Percentiles rank a stretch among this genome's conserved stretches.
phyloP scores from a whole-genome alignment of 768 basidiomycete genomes.

The Boletus subcaerulescens region DNA sequence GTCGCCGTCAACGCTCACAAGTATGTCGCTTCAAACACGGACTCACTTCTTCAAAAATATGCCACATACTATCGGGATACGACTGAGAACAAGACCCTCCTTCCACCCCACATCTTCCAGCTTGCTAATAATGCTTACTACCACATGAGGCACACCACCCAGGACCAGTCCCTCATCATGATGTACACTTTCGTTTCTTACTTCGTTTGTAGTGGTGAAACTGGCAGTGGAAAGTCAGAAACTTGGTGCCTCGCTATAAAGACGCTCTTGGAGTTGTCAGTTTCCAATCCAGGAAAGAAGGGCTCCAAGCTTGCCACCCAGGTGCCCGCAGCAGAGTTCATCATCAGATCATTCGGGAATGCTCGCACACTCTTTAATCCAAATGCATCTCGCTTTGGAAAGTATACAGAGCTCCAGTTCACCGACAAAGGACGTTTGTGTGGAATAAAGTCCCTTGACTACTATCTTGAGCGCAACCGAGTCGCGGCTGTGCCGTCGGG shows the following conservation, averaged over 20 bases:
- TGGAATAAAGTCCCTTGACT: conserved; percentile 94
- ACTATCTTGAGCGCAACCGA: conserved; percentile 90
- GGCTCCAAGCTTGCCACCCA: conserved; percentile 84
- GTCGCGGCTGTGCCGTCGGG: conserved; percentile 87
- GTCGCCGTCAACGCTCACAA: conserved; percentile 94
- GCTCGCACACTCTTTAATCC: conserved; percentile 90
- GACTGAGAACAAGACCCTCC: conserved; percentile 51
- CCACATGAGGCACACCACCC: conserved; percentile 90
- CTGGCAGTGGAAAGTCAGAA: conserved; percentile 92
- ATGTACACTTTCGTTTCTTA: conserved; percentile 48
- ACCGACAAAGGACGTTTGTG: conserved; percentile 84
- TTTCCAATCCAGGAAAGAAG: conserved; percentile 89
- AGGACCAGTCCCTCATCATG: conserved; percentile 88
- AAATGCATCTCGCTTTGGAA: conserved; percentile 95
- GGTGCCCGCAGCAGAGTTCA: conserved; percentile 91
- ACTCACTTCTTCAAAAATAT: conserved; percentile 82
- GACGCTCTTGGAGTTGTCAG: conserved; percentile 84
- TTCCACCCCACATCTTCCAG: conserved; percentile 90
- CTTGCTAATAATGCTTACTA: conserved; percentile 91
- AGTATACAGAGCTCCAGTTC: conserved; percentile 98
- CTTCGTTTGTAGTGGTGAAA: conserved; percentile 68
- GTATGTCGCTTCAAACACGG: conserved; percentile 79
- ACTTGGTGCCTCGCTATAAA: conserved; percentile 89
- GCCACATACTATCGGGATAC: conserved; percentile 83
- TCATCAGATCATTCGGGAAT: conserved; percentile 92